Evolutionary conservation across 148 eudicot genomes (phyloP).

Genomic region (Camellia granthamiana): DNA sequence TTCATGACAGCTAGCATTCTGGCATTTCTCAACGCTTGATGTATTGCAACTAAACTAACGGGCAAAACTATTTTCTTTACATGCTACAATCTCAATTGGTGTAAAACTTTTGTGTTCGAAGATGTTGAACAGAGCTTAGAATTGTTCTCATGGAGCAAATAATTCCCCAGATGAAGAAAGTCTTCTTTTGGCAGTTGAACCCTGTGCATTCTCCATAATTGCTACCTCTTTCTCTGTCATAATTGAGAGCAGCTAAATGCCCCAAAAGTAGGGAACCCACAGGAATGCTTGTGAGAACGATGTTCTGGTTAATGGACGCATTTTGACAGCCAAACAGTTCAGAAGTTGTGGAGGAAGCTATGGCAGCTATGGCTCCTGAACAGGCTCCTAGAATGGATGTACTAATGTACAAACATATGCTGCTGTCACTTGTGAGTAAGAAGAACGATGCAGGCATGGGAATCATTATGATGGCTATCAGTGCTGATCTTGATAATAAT

Average conservation of each 20-base stretch:
- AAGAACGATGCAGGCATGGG: slow-evolving; percentile 6
- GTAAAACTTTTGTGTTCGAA: background rate
- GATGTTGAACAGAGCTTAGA: slow-evolving; percentile 1
- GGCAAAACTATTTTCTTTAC: background rate
- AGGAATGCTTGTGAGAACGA: background rate
- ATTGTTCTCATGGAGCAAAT: slow-evolving; percentile 2
- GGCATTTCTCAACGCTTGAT: background rate
- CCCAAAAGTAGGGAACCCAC: background rate
- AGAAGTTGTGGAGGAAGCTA: background rate
- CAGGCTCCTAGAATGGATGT: background rate
- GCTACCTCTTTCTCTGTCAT: background rate
- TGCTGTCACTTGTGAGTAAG: slow-evolving; percentile 2
- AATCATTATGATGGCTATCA: background rate
- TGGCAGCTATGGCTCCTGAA: slow-evolving; percentile 1
- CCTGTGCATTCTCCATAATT: background rate
- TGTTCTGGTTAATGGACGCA: background rate
- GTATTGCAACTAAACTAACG: background rate
- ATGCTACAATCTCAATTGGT: background rate
- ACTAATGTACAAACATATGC: background rate
- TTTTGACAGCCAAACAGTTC: background rate
- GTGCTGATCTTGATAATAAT: background rate
- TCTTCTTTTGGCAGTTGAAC: background rate
- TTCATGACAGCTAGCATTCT: background rate
- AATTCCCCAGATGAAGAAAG: slow-evolving; percentile 1
- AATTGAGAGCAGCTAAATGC: background rate